These are phyloP conservation scores for Metschnikowia cubensis DNA, from an alignment of 805 yeast species.

Conservation along the genomic window DNA sequence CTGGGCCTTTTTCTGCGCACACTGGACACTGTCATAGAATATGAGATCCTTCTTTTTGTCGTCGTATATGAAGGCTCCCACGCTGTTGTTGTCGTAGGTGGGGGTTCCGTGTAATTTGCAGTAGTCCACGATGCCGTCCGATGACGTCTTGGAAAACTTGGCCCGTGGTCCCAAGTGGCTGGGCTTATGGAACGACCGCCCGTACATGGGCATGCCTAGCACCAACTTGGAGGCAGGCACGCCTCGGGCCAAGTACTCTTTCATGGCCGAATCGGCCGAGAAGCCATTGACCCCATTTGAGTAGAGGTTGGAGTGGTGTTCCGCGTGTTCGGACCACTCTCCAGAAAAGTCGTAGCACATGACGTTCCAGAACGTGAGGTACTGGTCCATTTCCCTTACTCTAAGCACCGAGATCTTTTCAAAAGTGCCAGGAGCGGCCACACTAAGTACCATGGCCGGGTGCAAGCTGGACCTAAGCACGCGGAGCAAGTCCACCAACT, in stretches of 20 bases:
- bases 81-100: slow-evolving; percentile 45
- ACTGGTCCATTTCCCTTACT: slow-evolving; percentile 51
- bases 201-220: slow-evolving; percentile 88
- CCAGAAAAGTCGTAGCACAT: slow-evolving; percentile 93
- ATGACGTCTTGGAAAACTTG: slow-evolving; percentile 27
- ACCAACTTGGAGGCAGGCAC: slow-evolving; percentile 51
- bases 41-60: slow-evolving; percentile 5
- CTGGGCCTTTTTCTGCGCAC: slow-evolving; percentile 54
- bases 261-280: slow-evolving; percentile 48
- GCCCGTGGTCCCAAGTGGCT: slow-evolving; percentile 38
- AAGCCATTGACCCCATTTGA: slow-evolving; percentile 38
- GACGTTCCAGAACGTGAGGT: slow-evolving; percentile 70
- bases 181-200: slow-evolving; percentile 40
- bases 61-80: slow-evolving; percentile 37
- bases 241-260: slow-evolving; percentile 38
- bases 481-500: slow-evolving; percentile 42
- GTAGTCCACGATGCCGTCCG: slow-evolving; percentile 46
- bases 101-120: slow-evolving; percentile 49
- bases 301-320: slow-evolving; percentile 68
- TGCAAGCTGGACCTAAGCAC: slow-evolving; percentile 26
- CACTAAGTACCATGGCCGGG: slow-evolving; percentile 47
- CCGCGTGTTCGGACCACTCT: slow-evolving; percentile 59
- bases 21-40: slow-evolving; percentile 59
- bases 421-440: slow-evolving; percentile 72
- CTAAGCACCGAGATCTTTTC: slow-evolving; percentile 43